Percentiles rank a stretch among this genome's conserved stretches.
Evolutionary conservation across 805 yeast species (phyloP).

Genomic region (Saturnispora mendoncae): DNA sequence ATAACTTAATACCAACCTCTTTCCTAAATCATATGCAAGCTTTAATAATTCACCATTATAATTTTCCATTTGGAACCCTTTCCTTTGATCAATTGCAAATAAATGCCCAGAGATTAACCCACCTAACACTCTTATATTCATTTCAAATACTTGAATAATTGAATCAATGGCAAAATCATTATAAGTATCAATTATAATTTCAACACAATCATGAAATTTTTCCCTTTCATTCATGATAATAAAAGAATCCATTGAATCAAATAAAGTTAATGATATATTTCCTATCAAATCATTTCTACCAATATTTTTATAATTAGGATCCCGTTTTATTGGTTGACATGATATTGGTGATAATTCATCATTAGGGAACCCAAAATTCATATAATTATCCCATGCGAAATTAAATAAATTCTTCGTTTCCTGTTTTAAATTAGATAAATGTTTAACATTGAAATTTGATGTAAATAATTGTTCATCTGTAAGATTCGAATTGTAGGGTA

Average conservation of each 20-base stretch:
- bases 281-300: slow-evolving; percentile 79
- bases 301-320: slow-evolving; percentile 43
- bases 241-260: slow-evolving; percentile 74
- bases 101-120: slow-evolving; percentile 74
- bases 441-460: slow-evolving; percentile 22
- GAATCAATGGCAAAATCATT: slow-evolving; percentile 52
- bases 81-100: slow-evolving; percentile 44
- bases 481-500: background rate
- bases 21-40: slow-evolving; percentile 70
- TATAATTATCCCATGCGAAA: slow-evolving; percentile 69
- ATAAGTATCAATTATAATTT: slow-evolving; percentile 29
- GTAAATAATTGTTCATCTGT: slow-evolving; percentile 19
- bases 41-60: slow-evolving; percentile 68
- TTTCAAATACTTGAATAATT: slow-evolving; percentile 81
- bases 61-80: slow-evolving; percentile 32
- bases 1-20: slow-evolving; percentile 60
- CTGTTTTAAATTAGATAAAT: slow-evolving; percentile 23
- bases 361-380: slow-evolving; percentile 62
- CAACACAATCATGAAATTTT: slow-evolving; percentile 40
- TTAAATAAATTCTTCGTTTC: slow-evolving; percentile 52
- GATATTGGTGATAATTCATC: slow-evolving; percentile 75
- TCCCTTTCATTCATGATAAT: slow-evolving; percentile 61
- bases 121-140: slow-evolving; percentile 74
- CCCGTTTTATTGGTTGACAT: slow-evolving; percentile 63
- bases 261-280: slow-evolving; percentile 65